These are phyloP conservation scores for Evernia prunastri DNA, from an alignment of 495 filamentous ascomycete species.

Conservation along the genomic window DNA sequence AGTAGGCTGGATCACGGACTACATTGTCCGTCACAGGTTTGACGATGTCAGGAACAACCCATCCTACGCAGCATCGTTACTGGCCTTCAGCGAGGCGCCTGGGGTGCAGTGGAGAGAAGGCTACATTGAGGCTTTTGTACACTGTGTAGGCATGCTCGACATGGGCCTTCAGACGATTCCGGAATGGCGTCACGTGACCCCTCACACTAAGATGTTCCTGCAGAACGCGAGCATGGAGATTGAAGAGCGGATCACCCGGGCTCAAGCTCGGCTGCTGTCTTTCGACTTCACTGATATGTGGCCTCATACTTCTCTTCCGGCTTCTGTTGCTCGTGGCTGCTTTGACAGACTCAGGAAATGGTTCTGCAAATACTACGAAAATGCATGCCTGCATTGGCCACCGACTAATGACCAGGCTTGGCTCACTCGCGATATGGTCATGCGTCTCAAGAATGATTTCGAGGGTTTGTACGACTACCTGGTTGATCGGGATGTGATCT, in stretches of 20 bases:
- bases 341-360: slow-evolving; percentile 33
- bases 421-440: slow-evolving; percentile 53
- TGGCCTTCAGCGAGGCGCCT: slow-evolving; percentile 57
- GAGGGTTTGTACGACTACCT: slow-evolving; percentile 65
- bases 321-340: slow-evolving; percentile 52
- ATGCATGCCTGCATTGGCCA: slow-evolving; percentile 38
- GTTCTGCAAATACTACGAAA: slow-evolving; percentile 32
- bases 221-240: slow-evolving; percentile 56
- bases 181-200: slow-evolving; percentile 54
- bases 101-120: slow-evolving; percentile 58
- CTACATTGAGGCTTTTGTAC: slow-evolving; percentile 62
- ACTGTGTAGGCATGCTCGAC: slow-evolving; percentile 59
- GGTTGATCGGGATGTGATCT: slow-evolving; percentile 60
- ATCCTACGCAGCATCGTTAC: slow-evolving; percentile 51
- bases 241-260: slow-evolving; percentile 54
- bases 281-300: slow-evolving; percentile 63
- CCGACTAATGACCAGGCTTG: slow-evolving; percentile 44
- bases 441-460: slow-evolving; percentile 58
- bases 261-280: slow-evolving; percentile 49
- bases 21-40: slow-evolving; percentile 50
- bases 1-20: slow-evolving; percentile 48
- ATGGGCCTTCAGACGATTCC: slow-evolving; percentile 44
- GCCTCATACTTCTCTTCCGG: slow-evolving; percentile 49
- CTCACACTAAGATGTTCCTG: slow-evolving; percentile 57
- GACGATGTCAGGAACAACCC: slow-evolving; percentile 62